A percentile compares a stretch with the other conserved stretches of the same genome.
These are phyloP conservation scores for Cardamine occulta DNA, from an alignment of 345 rosid species.

Conservation along the genomic window DNA sequence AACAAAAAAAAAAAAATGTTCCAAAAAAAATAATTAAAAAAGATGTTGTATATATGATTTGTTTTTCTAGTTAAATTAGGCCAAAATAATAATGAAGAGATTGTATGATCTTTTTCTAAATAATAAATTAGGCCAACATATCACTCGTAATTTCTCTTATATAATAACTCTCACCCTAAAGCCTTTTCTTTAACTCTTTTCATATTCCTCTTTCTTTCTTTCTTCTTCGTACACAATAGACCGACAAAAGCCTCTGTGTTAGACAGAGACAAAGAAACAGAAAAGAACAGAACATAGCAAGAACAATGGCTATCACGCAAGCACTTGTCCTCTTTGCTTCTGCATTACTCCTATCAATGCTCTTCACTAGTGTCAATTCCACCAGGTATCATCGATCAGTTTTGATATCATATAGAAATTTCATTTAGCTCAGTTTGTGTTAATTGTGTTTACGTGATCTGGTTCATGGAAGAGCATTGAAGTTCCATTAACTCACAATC, in stretches of 20 bases:
- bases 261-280: slow-evolving; percentile 20
- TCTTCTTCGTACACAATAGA: slow-evolving; percentile 30
- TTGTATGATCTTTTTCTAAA: not conserved
- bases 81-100: not conserved
- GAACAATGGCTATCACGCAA: slow-evolving; percentile 47
- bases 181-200: slow-evolving; percentile 32
- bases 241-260: slow-evolving; percentile 38
- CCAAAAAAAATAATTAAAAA: not conserved
- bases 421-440: not conserved
- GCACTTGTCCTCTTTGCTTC: slow-evolving; percentile 40
- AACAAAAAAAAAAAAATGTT: not conserved
- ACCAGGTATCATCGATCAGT: slow-evolving; percentile 32
- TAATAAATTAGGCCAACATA: slow-evolving; percentile 8
- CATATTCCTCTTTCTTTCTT: slow-evolving; percentile 17
- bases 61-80: not conserved
- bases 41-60: not conserved
- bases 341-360: slow-evolving; percentile 49
- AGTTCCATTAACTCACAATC: slow-evolving; percentile 9
- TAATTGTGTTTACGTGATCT: slow-evolving; percentile 16
- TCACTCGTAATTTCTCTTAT: slow-evolving; percentile 30
- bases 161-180: slow-evolving; percentile 29
- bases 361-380: slow-evolving; percentile 50
- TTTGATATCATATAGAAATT: not conserved
- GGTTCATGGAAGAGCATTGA: slow-evolving; percentile 21
- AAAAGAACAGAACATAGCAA: slow-evolving; percentile 19